Conservation (phyloP, 345 rosid species). For the Ceriops zippeliana region DNA sequence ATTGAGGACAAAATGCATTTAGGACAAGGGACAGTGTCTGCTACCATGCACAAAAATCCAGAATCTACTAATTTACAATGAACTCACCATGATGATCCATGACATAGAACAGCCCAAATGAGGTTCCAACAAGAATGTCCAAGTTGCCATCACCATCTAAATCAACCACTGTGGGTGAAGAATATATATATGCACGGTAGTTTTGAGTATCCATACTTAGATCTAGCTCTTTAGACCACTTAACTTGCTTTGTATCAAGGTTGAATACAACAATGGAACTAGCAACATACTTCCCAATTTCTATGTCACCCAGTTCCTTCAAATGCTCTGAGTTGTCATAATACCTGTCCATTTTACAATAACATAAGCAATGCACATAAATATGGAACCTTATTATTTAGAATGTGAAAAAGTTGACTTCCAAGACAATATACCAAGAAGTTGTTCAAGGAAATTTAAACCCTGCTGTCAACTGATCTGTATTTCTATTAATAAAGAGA, state of each 20-base stretch:
- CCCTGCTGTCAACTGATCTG: too few species aligned
- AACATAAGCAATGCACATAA: neutral
- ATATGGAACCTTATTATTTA: neutral
- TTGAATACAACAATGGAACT: constrained; percentile 86
- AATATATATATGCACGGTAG: constrained; percentile 82
- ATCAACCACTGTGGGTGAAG: constrained; percentile 94
- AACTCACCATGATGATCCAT: constrained; percentile 90
- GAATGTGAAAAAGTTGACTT: neutral
- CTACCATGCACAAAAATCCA: neutral
- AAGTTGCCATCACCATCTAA: constrained; percentile 98
- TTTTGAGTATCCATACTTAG: constrained; percentile 66
- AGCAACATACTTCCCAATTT: constrained; percentile 85
- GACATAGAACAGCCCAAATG: constrained; percentile 91
- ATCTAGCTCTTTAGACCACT: constrained; percentile 83
- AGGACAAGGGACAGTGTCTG: neutral
- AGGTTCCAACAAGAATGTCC: constrained; percentile 97
- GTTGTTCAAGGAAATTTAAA: neutral
- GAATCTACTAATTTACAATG: neutral
- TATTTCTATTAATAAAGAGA: neutral
- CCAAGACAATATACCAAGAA: neutral
- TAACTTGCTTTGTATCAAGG: constrained; percentile 97
- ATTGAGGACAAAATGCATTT: neutral
- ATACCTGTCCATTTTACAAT: constrained; percentile 49
- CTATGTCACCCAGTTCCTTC: constrained; percentile 84
- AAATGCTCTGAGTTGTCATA: constrained; percentile 87